Base-by-base conservation (phyloP, 306 rosid genomes). In the Sophora flavescens region DNA sequence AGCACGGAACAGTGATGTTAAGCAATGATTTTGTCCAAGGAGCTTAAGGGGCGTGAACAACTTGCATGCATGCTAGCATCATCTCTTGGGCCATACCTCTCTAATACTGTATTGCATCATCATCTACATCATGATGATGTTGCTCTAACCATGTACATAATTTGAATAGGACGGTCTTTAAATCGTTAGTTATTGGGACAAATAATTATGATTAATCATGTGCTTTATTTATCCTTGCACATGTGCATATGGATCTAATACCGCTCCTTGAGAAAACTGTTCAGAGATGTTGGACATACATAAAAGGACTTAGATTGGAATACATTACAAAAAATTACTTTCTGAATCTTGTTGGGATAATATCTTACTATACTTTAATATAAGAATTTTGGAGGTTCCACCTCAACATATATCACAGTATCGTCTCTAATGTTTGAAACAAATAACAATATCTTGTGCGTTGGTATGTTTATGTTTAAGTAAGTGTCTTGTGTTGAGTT, bases 61-160 rank as follows among this genome's bases (percentile, higher is more conserved):
- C 76, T 81, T 78, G 86, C 88, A 85, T 78, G 86, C 88, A 85
- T 85, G 88, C 84, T 78, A 69, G 82, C 81, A 78, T 81, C 16
- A 85, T 87, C 59, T 78, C 44, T 38, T 66, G 87, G 88, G 87
- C 69, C 90, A 83, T 73, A 10, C 71, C 73, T 68, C 51, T 72
- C 18, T 77, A 77, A 30, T 48, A 51, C 48, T 48, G 68, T 63
- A 12, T 52, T 64, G 70, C 86, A 81, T 86, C 79, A 83, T 86
- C 82, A 75, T 85, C 61, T 75, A 26, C 70, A 74, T 83, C 76
- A 87, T 93, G 18, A 89, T 93, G 86, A 52, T 90, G 93, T 77
- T 78, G 76, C 79, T 87, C 18, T 69, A 81, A 77, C 78, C 36
- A 74, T 66, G 11, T 47, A 81, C 88, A 84, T 68, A 56, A 36